Evolutionary conservation across 2,329 filamentous ascomycete species (phyloP), one percentile per base, ranked within the genome.

Genomic region (Colletotrichum sp.): DNA sequence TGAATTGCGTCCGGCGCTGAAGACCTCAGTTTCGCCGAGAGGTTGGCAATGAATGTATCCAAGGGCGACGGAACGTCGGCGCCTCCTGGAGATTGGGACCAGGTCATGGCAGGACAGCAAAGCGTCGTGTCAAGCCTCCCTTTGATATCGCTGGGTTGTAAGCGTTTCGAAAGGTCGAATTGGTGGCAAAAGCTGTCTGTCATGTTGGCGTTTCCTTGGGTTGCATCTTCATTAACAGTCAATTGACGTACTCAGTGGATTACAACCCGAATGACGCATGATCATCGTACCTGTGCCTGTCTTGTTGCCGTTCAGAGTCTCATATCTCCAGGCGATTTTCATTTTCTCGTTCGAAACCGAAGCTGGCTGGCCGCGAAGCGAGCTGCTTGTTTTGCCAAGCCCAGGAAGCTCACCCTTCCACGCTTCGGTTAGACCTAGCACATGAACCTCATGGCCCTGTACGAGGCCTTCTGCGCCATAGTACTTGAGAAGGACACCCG

Each of bases 241-340:
- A 73, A 58, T n/a, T 14, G 13, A 12, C 34, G 6, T 12, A n/a
- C 16, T 34, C 30, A 21, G 16, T 36, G 14, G n/a, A 68, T 8
- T 14, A 28, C 7, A 36, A 48, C 21, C 16, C n/a, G 43, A 28
- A 7, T n/a, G 26, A 28, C n/a, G 43, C 4, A 24, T 21, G n/a
- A 32, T 14, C n/a, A 21, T 75, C 74, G 58, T 76, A 77, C 78
- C 75, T 76, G 68, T 77, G 59, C 76, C 71, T 43, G 75, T 9
- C 30, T 63, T 43, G 14, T 34, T 71, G 26, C 66, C 32, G n/a
- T 94, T 94, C 69, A 98, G 85, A 38, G 92, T 91, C 84, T 98
- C 96, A 85, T 99, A 99, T 83, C 97, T 91, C 97, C 97, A 99
- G 5, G 97, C 97, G 87, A 99, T 99, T 87, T 98, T 98, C 97